A percentile compares a stretch with the other conserved stretches of the same genome.
Evolutionary conservation across 2,329 filamentous ascomycete genomes (phyloP).

Genomic region (Aspergillus ustus): DNA sequence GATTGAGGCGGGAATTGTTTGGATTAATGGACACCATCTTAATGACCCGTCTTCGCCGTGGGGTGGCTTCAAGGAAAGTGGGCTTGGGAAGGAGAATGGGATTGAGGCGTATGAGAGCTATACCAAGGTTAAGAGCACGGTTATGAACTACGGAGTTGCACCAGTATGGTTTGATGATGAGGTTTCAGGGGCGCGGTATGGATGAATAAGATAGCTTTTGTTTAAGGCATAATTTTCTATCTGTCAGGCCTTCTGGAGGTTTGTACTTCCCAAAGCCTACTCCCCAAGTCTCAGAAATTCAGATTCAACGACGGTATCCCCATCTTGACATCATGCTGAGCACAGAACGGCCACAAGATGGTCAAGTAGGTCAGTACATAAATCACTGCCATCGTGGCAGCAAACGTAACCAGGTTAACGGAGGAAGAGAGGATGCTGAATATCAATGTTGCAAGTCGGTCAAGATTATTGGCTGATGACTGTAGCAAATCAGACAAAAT

Average conservation of each 20-base stretch:
- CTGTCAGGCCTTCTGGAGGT: not conserved
- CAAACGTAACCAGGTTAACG: no score
- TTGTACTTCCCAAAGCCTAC: no score
- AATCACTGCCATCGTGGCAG: no score
- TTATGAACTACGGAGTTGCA: conserved; percentile 65
- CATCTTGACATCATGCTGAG: no score
- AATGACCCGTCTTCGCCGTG: conserved; percentile 74
- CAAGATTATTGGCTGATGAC: no score
- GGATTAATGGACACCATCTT: conserved; percentile 64
- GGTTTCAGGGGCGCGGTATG: conserved; percentile 62
- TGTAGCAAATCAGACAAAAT: no score
- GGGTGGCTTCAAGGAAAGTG: conserved; percentile 69
- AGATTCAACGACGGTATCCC: no score
- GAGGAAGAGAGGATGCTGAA: no score
- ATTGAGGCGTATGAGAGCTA: conserved; percentile 65
- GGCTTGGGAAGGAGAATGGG: conserved; percentile 75
- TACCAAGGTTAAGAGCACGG: conserved; percentile 50
- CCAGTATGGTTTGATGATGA: conserved; percentile 73
- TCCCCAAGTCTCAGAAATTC: no score
- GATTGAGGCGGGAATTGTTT: conserved; percentile 56
- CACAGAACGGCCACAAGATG: no score
- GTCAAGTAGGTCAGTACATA: no score
- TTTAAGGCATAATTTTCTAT: not conserved
- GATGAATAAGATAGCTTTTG: conserved; percentile 43
- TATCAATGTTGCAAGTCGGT: no score